Base-by-base conservation (phyloP, 805 yeast species). In the Ogataea henricii region DNA sequence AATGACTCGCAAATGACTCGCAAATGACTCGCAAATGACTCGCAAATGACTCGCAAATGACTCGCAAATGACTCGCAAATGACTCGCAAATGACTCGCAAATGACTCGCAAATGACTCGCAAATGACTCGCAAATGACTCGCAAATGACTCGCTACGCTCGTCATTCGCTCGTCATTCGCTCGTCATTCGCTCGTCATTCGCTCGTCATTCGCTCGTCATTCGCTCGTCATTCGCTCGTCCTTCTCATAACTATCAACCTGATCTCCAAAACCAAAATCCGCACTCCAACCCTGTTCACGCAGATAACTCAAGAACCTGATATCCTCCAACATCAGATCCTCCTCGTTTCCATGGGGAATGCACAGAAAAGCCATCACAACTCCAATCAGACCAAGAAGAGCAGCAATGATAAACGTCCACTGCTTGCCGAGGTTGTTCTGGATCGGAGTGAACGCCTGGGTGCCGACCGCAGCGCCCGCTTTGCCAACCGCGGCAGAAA, bases 381-480 rank as follows among this genome's bases (percentile, higher is more conserved):
- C 78, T 62, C 94, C 94, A 6, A 71, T 71, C 7, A 80, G 65
- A 45, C 94, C 92, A 58, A 87, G 76, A 43, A 78, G 70, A 12
- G 94, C 94, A 21, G 91, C 87, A 57, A 87, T 83, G 55, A 87
- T 86, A 58, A 87, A 87, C 5, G 92, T 86, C 88, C 89, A 87
- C 50, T 70, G 70, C 56, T 79, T 71, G 29, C 94, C 94, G 53
- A 83, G 70, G 59, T 84, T 65, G 34, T 59, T 65, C 66, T 83
- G 81, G 55, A 87, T 85, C 14, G 89, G 86, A 8, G 82, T 79
- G 68, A 87, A 87, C 14, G 77, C 77, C 62, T 83, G 79, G 20
- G 90, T 85, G 23, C 94, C 94, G 17, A 85, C 82, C 18, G 85
- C 90, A n/a, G 92, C 94, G 47, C 94, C 95, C 21, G 84, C 85